Base-by-base conservation (phyloP, 495 filamentous ascomycete species). In the Penicillium cinerascens region DNA sequence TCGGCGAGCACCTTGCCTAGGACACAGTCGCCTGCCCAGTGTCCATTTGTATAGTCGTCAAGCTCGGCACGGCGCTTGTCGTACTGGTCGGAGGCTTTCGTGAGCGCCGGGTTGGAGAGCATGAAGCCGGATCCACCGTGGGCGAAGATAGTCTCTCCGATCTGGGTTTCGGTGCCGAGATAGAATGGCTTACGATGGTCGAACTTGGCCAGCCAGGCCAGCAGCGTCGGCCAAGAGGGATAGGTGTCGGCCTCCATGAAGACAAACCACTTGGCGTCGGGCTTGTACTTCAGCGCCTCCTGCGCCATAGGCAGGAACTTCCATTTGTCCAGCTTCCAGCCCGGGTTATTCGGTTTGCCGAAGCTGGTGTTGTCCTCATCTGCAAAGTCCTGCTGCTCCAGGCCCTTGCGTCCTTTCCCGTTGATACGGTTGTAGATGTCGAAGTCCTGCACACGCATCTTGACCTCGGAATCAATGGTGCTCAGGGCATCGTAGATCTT, bases 161-260 rank as follows among this genome's bases (percentile, higher is more conserved):
- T 71, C 52, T 82, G 63, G 20, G 78, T 78, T 46, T 80, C 75
- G 33, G 81, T 83, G 20, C 86, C 85, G 27, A 85, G 61, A 58
- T 87, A 88, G 46, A 69, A 65, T 25, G 74, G 75, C 51, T 81
- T 69, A 0, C 52, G 64, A 16, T 76, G 63, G 46, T 84, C 73
- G 52, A 85, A 71, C 35, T 64, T 62, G 29, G 63, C 60, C 27
- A 86, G 64, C 83, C 82, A 87, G 22, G 68, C 63, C 26, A 82
- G 65, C 39, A 86, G 56, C 40, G 80, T 87, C 20, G 77, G 66
- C 82, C 83, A 87, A 9, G 84, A 75, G 44, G 85, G 68, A 56
- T 84, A 85, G 4, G 84, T 85, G 64, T 87, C 85, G 7, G 83
- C 83, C 47, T 87, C 85, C 65, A 87, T 80, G 59, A 87, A 86